Evolutionary conservation across 768 basidiomycete species (phyloP).

Genomic region (Lentinus brumalis): DNA sequence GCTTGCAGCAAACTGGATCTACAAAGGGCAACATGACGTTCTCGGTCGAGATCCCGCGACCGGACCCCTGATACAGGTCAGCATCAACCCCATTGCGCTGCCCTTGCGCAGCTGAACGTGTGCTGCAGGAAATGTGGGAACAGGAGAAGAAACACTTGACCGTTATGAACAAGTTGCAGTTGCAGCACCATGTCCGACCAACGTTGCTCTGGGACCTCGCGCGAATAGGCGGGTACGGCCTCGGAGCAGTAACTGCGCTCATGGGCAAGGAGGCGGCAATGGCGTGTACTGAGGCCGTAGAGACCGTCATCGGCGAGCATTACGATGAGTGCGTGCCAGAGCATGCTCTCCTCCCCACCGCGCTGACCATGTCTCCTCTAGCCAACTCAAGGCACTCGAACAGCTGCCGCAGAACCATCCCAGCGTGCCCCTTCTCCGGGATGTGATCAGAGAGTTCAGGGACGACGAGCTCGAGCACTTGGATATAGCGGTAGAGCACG

Average conservation of each 20-base stretch:
- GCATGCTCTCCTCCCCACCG: neutral
- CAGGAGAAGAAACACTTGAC: slow-evolving; percentile 90
- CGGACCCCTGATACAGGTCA: slow-evolving; percentile 74
- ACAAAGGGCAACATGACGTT: slow-evolving; percentile 81
- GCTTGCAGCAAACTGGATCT: slow-evolving; percentile 95
- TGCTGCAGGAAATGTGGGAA: slow-evolving; percentile 91
- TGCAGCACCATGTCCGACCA: slow-evolving; percentile 83
- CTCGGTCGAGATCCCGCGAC: slow-evolving; percentile 59
- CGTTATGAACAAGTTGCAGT: slow-evolving; percentile 83
- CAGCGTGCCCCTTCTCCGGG: slow-evolving; percentile 72
- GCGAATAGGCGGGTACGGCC: slow-evolving; percentile 82
- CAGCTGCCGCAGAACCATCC: slow-evolving; percentile 67
- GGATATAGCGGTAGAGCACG: slow-evolving; percentile 85
- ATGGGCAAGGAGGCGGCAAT: slow-evolving; percentile 94
- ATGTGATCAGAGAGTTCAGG: slow-evolving; percentile 79
- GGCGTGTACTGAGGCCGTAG: slow-evolving; percentile 98
- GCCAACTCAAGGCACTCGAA: slow-evolving; percentile 81
- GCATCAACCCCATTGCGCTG: slow-evolving; percentile 22
- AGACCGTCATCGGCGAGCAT: slow-evolving; percentile 97
- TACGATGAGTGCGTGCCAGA: slow-evolving; percentile 83
- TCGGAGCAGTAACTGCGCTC: slow-evolving; percentile 84
- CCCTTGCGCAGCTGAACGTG: neutral
- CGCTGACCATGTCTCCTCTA: slow-evolving; percentile 33
- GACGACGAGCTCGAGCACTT: slow-evolving; percentile 96
- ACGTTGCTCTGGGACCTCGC: slow-evolving; percentile 84